Percentiles rank a stretch among this genome's conserved stretches.
These are phyloP conservation scores for Solanum boliviense DNA, from an alignment of 257 asterid genomes.

Conservation along the genomic window DNA sequence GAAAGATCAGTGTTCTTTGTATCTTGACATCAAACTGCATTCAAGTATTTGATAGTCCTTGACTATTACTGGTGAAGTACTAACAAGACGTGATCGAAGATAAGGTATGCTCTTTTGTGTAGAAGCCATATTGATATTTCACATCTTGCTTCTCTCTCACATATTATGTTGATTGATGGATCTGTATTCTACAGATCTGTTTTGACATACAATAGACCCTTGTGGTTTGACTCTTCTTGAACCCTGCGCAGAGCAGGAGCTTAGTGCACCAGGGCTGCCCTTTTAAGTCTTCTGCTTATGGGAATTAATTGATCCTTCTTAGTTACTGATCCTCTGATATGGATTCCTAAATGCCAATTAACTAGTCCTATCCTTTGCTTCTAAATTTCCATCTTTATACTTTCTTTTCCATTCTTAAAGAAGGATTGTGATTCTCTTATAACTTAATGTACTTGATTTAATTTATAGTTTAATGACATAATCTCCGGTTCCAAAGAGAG, in stretches of 20 bases:
- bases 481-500: background rate
- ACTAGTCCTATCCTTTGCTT: background rate
- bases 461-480: background rate
- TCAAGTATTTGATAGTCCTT: background rate
- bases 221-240: background rate
- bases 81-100: background rate
- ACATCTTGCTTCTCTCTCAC: background rate
- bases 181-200: background rate
- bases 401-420: background rate
- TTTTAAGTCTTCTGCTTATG: background rate
- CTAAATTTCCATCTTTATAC: background rate
- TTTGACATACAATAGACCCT: background rate
- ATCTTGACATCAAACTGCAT: background rate
- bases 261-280: too few relatives aligned
- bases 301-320: background rate
- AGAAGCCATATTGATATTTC: background rate
- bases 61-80: background rate
- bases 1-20: background rate
- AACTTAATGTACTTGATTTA: background rate
- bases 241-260: too few relatives aligned
- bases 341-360: background rate
- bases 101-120: background rate
- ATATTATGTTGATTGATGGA: background rate
- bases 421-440: background rate
- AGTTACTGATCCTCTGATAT: background rate